These are phyloP conservation scores for Wickerhamiella galacta DNA, from an alignment of 805 yeast species.

Conservation along the genomic window DNA sequence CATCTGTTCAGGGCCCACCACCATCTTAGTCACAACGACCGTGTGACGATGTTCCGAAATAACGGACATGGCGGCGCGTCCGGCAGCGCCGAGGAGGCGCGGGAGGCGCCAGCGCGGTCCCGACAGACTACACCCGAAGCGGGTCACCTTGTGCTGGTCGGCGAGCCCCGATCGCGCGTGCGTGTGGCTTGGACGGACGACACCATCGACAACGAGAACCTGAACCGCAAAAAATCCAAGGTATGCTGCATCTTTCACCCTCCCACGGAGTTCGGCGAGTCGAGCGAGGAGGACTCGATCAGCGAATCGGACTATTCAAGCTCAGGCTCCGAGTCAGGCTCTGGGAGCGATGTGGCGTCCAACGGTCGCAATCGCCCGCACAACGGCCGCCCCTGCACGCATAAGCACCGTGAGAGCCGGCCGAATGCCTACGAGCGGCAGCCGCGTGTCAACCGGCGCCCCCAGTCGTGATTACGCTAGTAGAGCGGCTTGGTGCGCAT, in stretches of 20 bases:
- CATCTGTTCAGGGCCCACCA: no score
- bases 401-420: conserved; percentile 15
- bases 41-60: no score
- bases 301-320: conserved; percentile 25
- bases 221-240: conserved; percentile 80
- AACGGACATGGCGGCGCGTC: no score
- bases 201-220: conserved; percentile 75
- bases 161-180: conserved; percentile 21
- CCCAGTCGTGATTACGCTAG: not conserved
- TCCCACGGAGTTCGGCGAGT: conserved; percentile 24
- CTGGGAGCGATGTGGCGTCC: conserved; percentile 19
- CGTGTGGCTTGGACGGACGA: conserved; percentile 73
- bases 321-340: conserved; percentile 20
- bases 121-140: not conserved
- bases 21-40: no score
- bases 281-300: conserved; percentile 22
- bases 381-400: conserved; percentile 3
- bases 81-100: not conserved
- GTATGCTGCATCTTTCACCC: conserved; percentile 53
- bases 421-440: conserved; percentile 86
- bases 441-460: conserved; percentile 34
- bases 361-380: conserved; percentile 3
- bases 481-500: no score
- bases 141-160: conserved; percentile 7
- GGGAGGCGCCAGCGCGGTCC: not conserved